Evolutionary conservation across 768 basidiomycete genomes (phyloP).

Genomic region (Gymnopilus junonius): DNA sequence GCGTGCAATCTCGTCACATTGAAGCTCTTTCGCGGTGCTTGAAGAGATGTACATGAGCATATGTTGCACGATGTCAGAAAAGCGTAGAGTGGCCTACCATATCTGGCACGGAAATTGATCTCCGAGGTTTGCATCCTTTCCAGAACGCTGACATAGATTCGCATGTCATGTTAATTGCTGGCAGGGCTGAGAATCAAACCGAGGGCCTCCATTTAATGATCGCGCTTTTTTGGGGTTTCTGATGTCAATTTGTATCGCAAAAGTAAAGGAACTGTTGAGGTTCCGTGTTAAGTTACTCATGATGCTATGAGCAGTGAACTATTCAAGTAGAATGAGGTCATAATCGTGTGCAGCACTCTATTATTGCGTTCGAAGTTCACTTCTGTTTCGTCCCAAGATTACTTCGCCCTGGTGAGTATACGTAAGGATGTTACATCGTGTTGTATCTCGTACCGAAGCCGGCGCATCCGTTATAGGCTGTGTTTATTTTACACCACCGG

Average conservation of each 20-base stretch:
- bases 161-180: background rate
- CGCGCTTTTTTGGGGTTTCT: background rate
- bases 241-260: background rate
- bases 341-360: background rate
- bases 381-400: background rate
- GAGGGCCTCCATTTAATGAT: background rate
- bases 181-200: background rate
- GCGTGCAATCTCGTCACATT: background rate
- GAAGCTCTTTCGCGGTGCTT: background rate
- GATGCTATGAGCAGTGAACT: background rate
- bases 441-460: too few relatives aligned
- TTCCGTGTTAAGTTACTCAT: background rate
- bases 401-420: too few relatives aligned
- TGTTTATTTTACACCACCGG: too few relatives aligned
- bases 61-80: background rate
- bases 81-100: background rate
- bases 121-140: background rate
- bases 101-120: background rate
- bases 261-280: background rate
- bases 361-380: background rate
- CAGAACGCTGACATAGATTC: background rate
- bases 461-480: too few relatives aligned
- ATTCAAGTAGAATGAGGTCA: background rate
- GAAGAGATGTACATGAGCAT: background rate
- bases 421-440: too few relatives aligned